Conservation (phyloP, 805 yeast species). For the Barnettozyma vustinii region DNA sequence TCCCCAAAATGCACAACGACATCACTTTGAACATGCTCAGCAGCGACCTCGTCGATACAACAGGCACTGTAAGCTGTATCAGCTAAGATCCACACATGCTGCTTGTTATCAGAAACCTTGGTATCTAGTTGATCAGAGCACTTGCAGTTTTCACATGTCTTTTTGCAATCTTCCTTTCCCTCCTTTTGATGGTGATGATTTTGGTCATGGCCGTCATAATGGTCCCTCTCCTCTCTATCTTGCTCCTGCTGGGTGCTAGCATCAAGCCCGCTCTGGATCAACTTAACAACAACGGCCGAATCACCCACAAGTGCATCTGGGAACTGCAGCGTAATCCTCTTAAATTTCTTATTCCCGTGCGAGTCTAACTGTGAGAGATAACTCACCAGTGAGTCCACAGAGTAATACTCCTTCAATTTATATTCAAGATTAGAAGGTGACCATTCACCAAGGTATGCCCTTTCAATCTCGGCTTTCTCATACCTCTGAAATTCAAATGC, state of each 20-base stretch:
- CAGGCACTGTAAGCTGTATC: conserved; percentile 95
- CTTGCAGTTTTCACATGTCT: conserved; percentile 20
- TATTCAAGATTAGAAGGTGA: conserved; percentile 24
- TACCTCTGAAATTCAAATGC: conserved; percentile 45
- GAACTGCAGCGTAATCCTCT: conserved; percentile 75
- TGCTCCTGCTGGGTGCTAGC: conserved; percentile 12
- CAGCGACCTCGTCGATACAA: conserved; percentile 96
- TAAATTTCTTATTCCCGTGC: conserved; percentile 29
- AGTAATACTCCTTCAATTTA: conserved; percentile 47
- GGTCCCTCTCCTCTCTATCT: background rate
- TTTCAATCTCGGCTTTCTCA: conserved; percentile 21
- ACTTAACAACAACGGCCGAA: conserved; percentile 62
- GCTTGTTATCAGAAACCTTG: conserved; percentile 10
- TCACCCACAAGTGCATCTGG: conserved; percentile 80
- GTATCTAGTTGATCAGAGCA: conserved; percentile 20
- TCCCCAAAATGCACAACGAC: conserved; percentile 90
- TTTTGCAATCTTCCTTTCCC: conserved; percentile 15
- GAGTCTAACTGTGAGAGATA: conserved; percentile 32
- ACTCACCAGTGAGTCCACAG: conserved; percentile 41
- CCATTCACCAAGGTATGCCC: conserved; percentile 28
- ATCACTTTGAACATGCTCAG: conserved; percentile 85
- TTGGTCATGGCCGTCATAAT: background rate
- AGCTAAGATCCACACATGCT: conserved; percentile 75
- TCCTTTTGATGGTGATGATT: background rate
- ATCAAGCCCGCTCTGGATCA: conserved; percentile 33